Base-by-base conservation (phyloP, 2,329 filamentous ascomycete species). In the Hypoxylon sp. region DNA sequence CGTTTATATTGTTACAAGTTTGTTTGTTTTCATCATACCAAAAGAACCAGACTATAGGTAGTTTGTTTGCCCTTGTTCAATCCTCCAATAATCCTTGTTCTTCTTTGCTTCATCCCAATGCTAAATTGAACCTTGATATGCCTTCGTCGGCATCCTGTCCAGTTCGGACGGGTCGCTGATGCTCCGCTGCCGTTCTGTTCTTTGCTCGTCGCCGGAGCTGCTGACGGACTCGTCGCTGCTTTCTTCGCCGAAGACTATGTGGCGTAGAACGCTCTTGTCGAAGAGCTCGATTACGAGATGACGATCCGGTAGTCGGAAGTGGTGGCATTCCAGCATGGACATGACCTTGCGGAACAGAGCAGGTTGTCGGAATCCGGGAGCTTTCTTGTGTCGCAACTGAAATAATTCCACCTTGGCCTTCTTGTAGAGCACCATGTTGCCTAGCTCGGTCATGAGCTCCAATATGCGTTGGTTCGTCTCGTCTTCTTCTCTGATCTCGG, bases 251-350 rank as follows among this genome's bases (percentile, higher is more conserved):
- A 96, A 86, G 8, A 99, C 89, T 53, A 97, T 89, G 59, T 84
- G 83, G 57, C 91, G 80, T 72, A 97, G 79, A 31, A 97, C 90
- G 51, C 83, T 87, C 72, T 93, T 94, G 66, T 97, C 93, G 65
- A 99, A 99, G 15, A 99, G 75, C 67, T 97, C 94, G 52, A 97
- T 86, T 25, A 96, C 89, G 73, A 96, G 92, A 34, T 93, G 87
- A 55, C 93, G 88, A 19, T 95, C 89, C 1, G 87, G 88, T 2
- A 99, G 80, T 15, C 91, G 84, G 71, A 94, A 97, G 67, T 95
- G 91, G 64, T 96, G 93, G 61, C 84, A 86, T 70, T 97, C 91
- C 51, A 99, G 79, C 37, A 97, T 79, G 6, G 84, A 82, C 77
- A 99, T 86, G 35, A 94, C 86, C 66, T 91, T 90, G 61, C 87